Percentiles rank a stretch among this genome's conserved stretches.
These are phyloP conservation scores for Teratosphaeria pseudoeucalypti DNA, from an alignment of 2,329 filamentous ascomycete genomes.

Conservation along the genomic window DNA sequence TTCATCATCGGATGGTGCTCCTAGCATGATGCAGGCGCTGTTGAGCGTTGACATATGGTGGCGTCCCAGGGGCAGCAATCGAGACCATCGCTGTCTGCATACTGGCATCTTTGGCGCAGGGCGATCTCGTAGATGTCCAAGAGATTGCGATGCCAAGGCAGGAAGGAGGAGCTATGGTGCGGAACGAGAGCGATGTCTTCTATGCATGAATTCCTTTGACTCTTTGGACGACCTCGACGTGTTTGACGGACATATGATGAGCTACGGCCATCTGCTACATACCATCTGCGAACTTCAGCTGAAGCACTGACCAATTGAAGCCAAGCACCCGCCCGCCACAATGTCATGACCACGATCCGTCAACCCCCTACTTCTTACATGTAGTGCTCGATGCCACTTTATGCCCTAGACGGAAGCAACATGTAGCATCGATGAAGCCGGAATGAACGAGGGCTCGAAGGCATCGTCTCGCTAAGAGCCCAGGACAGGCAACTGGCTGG, in stretches of 20 bases:
- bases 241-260: neutral
- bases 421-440: no score
- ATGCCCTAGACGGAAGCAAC: no score
- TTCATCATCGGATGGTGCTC: no score
- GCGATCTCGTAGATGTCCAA: conserved; percentile 13
- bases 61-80: no score
- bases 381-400: no score
- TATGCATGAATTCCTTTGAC: no score
- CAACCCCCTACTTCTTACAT: neutral
- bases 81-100: no score
- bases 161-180: conserved; percentile 4
- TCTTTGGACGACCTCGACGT: no score
- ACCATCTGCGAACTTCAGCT: neutral
- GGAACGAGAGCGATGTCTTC: conserved; percentile 6
- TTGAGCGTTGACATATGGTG: no score
- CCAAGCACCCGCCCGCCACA: neutral
- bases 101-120: conserved; percentile 14
- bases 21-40: conserved; percentile 7
- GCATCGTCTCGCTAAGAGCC: no score
- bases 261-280: neutral
- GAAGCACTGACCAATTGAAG: neutral
- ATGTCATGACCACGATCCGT: neutral
- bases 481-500: no score
- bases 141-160: conserved; percentile 12
- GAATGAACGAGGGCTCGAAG: no score